Conservation (phyloP, 2,329 filamentous ascomycete genomes). For the Hymenoscyphus repandus region DNA sequence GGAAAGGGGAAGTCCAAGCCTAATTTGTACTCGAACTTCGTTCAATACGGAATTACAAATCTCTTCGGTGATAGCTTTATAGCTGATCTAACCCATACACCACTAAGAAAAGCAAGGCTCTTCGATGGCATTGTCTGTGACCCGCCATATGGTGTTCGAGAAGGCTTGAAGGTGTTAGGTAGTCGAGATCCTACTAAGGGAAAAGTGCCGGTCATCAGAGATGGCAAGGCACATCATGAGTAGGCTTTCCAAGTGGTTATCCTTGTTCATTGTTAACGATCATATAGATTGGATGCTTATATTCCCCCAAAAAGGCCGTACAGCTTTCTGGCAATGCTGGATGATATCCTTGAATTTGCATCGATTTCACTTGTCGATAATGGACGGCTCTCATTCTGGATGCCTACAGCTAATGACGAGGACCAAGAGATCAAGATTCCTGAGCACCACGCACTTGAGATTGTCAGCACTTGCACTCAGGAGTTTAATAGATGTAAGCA, state of each 20-base stretch:
- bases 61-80: conserved; percentile 74
- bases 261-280: conserved; percentile 6
- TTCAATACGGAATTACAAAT: conserved; percentile 68
- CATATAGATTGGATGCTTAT: conserved; percentile 55
- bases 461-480: conserved; percentile 76
- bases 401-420: conserved; percentile 83
- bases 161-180: conserved; percentile 85
- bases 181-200: conserved; percentile 60
- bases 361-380: conserved; percentile 68
- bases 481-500: conserved; percentile 78
- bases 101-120: conserved; percentile 53
- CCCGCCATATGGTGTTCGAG: conserved; percentile 90
- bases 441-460: conserved; percentile 66
- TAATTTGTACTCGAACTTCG: conserved; percentile 64
- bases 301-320: conserved; percentile 89
- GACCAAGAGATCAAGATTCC: conserved; percentile 73
- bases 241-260: conserved; percentile 36
- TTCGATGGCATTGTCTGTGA: conserved; percentile 94
- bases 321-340: conserved; percentile 82
- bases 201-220: conserved; percentile 54
- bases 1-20: conserved; percentile 55
- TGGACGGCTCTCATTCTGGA: conserved; percentile 89
- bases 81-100: conserved; percentile 83
- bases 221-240: conserved; percentile 66
- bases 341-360: conserved; percentile 83